Base-by-base conservation (phyloP, 2,329 filamentous ascomycete species). In the Fusarium phyllophilum region DNA sequence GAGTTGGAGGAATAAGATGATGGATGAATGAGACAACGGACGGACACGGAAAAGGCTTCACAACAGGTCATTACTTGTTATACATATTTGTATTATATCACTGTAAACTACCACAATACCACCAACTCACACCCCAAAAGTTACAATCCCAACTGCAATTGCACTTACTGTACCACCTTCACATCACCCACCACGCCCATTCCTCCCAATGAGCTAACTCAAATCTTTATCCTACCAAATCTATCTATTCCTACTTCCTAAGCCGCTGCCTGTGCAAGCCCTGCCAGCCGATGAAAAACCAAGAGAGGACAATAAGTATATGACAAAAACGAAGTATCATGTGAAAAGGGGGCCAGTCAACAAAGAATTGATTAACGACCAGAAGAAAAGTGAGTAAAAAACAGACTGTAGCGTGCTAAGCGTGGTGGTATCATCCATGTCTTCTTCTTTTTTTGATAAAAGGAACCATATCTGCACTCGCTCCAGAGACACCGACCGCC, bases 391-490 rank as follows among this genome's bases (percentile, higher is more conserved):
- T 67, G 41, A 72, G 60, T 49, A 72, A 78, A 76, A 75, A 72
- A 71, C 71, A 80, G 78, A 77, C 72, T 70, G 71, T 72, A 79
- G 78, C 79, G 79, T 81, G 80, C 79, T 81, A 80, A 82, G 80
- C 80, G 82, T 79, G 80, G 80, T 84, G 82, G 82, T 84, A 83
- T 84, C 82, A 82, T 84, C 82, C 81, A 81, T 83, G 78, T 66
- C 68, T 71, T 81, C 72, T 79, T 79, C 79, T 76, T 75, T 75
- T 75, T 74, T 72, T 48, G 65, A 77, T 72, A 68, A 77, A 80
- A 79, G 77, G 70, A 77, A 72, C 70, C 74, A 78, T 77, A 76
- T 78, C 68, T 75, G 71, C 68, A 70, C 71, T 76, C 67, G 65
- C 68, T 70, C 70, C 49, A 54, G 33, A 36, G 49, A 39, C 41